Base-by-base conservation (phyloP, 805 yeast genomes). In the Yarrowia sp. region DNA sequence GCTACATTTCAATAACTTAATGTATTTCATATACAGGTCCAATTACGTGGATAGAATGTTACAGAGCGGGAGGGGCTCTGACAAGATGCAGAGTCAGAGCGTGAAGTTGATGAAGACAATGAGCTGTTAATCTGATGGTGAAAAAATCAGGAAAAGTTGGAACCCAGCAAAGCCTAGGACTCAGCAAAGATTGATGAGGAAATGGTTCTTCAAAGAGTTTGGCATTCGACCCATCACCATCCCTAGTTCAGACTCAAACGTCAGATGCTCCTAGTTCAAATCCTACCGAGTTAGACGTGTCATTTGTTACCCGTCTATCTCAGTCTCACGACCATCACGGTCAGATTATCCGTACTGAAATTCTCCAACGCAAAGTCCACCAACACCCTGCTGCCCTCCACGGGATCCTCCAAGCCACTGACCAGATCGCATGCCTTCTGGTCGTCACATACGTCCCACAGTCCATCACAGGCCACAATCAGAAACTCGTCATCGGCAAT, bases 371-470 rank as follows among this genome's bases (percentile, higher is more conserved):
- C 98, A 72, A 84, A 82, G 68, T 85, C 83, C 69, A 92, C 89
- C 69, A 92, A 81, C 40, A 79, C 81, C 69, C 85, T 83, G 15
- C 96, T 89, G 0, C 95, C 97, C 56, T 79, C 78, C 53, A 86
- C 83, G 0, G 95, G 89, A 73, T 88, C 87, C 9, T 74, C 68
- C 12, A 85, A 79, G 49, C 83, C 82, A 59, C 82, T 81, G 5
- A 91, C 88, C 72, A 89, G 77, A 69, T 88, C 88, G 69, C 95
- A 90, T 0, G 98, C 98, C 69, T 86, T 85, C 72, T 86, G 89
- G 76, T 95, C 99, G 9, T 87, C 83, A 65, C 93, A 84, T 5
- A 94, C 98, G 77, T 94, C 99, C 98, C 98, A 94, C 11, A 94
- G 80, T 0, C 99, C 99, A 78, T 94, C 99, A 77, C 98, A 95